Evolutionary conservation across 371 early-diverging fungal genomes (phyloP).

Genomic region (Rhizopus delemar): DNA sequence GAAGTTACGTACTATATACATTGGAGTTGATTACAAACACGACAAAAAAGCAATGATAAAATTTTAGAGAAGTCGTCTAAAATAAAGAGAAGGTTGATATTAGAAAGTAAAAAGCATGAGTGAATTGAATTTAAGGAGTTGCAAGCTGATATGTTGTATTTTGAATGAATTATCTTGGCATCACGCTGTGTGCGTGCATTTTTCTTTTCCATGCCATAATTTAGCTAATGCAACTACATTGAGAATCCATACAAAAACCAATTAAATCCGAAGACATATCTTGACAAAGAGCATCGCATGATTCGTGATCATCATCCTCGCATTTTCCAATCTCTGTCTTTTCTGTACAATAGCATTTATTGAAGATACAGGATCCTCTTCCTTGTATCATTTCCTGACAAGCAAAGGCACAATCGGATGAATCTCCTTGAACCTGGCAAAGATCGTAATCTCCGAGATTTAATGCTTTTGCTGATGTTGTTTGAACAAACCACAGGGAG

Average conservation of each 20-base stretch:
- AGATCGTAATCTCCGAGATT: slow-evolving; percentile 23
- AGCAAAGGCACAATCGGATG: slow-evolving; percentile 28
- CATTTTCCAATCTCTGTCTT: slow-evolving; percentile 33
- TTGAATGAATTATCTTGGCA: too few species aligned
- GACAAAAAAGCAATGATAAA: too few species aligned
- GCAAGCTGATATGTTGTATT: not conserved
- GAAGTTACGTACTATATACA: not conserved
- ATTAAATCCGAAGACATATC: slow-evolving; percentile 32
- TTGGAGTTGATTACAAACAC: not conserved
- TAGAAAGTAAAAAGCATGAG: not conserved
- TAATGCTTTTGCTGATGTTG: slow-evolving; percentile 11
- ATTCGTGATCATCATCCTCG: slow-evolving; percentile 43
- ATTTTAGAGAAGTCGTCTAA: too few species aligned
- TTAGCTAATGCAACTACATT: slow-evolving; percentile 42
- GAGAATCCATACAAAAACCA: slow-evolving; percentile 44
- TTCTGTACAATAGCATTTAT: slow-evolving; percentile 45
- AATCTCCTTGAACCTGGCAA: slow-evolving; percentile 22
- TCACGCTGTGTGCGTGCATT: not conserved
- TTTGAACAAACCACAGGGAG: not conserved
- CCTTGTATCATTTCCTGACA: slow-evolving; percentile 27
- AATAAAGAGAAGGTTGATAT: too few species aligned
- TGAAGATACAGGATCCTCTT: slow-evolving; percentile 38
- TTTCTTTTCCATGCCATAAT: not conserved
- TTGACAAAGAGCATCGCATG: slow-evolving; percentile 44
- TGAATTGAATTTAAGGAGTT: not conserved